These are phyloP conservation scores for Salix exigua DNA, from an alignment of 345 rosid genomes.

Conservation along the genomic window DNA sequence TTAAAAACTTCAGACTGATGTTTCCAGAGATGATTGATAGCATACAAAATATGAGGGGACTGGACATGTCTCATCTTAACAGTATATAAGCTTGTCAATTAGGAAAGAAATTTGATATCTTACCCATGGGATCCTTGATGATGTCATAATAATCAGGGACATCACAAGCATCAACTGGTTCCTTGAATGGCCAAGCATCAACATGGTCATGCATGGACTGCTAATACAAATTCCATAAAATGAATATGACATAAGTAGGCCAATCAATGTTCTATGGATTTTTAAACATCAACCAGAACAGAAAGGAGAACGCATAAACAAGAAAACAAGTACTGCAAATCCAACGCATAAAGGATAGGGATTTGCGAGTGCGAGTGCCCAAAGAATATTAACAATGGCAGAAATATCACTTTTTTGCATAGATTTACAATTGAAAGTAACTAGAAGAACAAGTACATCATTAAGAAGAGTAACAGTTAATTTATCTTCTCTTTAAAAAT, in stretches of 20 bases:
- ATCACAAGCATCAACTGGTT: constrained; percentile 90
- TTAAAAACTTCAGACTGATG: background rate
- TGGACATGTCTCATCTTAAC: background rate
- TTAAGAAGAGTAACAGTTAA: background rate
- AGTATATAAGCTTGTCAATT: background rate
- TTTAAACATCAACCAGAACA: background rate
- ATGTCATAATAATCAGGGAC: constrained; percentile 98
- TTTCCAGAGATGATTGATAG: background rate
- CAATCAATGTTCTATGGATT: background rate
- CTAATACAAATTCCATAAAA: constrained; percentile 8
- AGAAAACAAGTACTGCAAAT: background rate
- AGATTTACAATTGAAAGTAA: background rate
- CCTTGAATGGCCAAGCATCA: constrained; percentile 99
- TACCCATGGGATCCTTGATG: constrained; percentile 99
- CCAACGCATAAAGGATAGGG: background rate
- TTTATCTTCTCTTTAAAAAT: background rate
- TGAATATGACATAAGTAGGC: background rate
- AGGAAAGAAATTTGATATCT: constrained; percentile 10
- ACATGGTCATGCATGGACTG: constrained; percentile 93
- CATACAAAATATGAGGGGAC: background rate
- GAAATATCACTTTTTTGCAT: background rate
- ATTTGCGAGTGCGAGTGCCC: background rate
- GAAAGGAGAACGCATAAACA: background rate
- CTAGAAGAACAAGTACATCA: background rate
- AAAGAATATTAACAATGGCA: background rate